phyloP scores from a whole-genome alignment of 2,329 filamentous ascomycete species.

The Fusarium cicatricum region DNA sequence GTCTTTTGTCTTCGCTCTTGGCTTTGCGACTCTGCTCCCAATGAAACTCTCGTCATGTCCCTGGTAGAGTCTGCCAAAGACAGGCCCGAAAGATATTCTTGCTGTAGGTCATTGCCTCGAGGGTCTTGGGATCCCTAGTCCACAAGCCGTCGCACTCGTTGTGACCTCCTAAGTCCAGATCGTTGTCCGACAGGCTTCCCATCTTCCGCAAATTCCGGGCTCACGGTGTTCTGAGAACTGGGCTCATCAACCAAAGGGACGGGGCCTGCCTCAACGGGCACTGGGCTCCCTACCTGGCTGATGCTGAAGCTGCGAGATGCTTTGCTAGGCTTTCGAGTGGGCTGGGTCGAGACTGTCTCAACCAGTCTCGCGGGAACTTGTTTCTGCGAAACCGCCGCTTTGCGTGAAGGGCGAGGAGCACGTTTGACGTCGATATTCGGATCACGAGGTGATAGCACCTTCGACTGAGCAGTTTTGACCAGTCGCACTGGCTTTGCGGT shows the following conservation, averaged over 20 bases:
- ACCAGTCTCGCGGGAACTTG: not conserved
- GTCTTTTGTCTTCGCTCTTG: not conserved
- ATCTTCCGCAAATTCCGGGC: not conserved
- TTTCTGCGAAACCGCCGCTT: slow-evolving; percentile 3
- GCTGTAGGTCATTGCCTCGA: slow-evolving; percentile 4
- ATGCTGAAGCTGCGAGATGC: slow-evolving; percentile 39
- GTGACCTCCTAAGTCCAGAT: slow-evolving; percentile 14
- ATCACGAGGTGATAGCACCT: slow-evolving; percentile 19
- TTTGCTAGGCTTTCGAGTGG: slow-evolving; percentile 19
- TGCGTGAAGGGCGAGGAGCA: not conserved
- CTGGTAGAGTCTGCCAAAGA: not conserved
- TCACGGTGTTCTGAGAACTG: not conserved
- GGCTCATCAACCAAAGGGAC: not conserved
- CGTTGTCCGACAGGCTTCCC: not conserved
- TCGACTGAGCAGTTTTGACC: not conserved
- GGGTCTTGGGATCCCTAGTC: slow-evolving; percentile 18
- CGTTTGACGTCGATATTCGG: slow-evolving; percentile 13
- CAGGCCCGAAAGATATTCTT: slow-evolving; percentile 11
- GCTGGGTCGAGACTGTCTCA: not conserved
- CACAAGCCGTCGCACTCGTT: slow-evolving; percentile 8
- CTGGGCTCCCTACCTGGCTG: slow-evolving; percentile 41
- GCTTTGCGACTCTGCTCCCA: not conserved
- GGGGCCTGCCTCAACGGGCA: slow-evolving; percentile 18
- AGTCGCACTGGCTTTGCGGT: not conserved
- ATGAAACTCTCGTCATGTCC: not conserved